Base-by-base conservation (phyloP, 257 asterid genomes). In the Solanum sitiens region DNA sequence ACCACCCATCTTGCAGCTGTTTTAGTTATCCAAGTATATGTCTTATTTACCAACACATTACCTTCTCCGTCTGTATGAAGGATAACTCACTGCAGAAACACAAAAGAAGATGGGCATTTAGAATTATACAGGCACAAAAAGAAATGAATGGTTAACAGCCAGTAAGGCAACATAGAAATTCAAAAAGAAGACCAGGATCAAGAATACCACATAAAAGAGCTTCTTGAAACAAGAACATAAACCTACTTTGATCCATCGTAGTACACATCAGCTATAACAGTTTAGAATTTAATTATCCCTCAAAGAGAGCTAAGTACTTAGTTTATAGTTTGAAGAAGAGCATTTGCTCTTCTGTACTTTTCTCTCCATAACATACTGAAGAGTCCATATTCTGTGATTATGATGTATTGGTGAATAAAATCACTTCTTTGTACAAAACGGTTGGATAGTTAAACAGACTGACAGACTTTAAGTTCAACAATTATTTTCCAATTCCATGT, bases 1-100 rank as follows among this genome's bases (percentile, higher is more conserved):
- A 86, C 96, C 95, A 77, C 98, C 98, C 98, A 95, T 95, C 89
- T 82, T 30, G 86, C 45, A 50, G 86, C n/a, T 47, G 59, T 50
- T 45, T 50, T 50, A 50, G 70, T 11, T 82, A 53, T 82, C 45
- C 39, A 82, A 18, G 70, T 50, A 20, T 80, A 30, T 50, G 70
- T 82, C 86, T 50, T 50, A 32, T 82, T 82, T 47, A 4, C 70
- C 50, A 65, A 82, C 70, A 82, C 86, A 82, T 50, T 50, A 47
- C 25, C 70, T 82, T 82, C 70, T 82, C 30, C 6, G 15, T 50
- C 42, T 4, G 44, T 82, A 82, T 50, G 45, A 50, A 50, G 86
- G 70, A 25, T 11, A 50, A 50, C 20, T 40, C 86, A 82, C 86
- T 50, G 86, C 45, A 27, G 86, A 80, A 47, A 82, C 3, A 3